Percentiles rank a stretch among this genome's conserved stretches.
Conservation (phyloP, 2,329 filamentous ascomycete species). For the Ceratocystis huliohia region DNA sequence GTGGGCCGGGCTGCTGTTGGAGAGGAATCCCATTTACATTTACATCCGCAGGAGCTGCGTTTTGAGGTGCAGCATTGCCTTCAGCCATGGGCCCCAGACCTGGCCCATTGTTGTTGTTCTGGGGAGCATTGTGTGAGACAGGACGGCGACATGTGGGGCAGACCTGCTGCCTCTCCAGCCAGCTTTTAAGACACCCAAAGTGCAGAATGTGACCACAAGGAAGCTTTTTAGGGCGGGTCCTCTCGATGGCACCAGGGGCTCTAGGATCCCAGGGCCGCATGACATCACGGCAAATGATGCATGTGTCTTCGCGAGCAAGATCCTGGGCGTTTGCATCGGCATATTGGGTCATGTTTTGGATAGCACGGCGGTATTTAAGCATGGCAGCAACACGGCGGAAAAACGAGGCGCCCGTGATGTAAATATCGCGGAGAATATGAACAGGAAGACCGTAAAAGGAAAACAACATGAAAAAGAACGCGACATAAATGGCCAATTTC, state of each 20-base stretch:
- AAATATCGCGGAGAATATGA: constrained; percentile 90
- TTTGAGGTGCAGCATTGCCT: constrained; percentile 23
- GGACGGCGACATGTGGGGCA: constrained; percentile 87
- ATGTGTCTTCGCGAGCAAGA: constrained; percentile 74
- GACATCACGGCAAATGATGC: constrained; percentile 93
- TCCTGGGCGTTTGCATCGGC: constrained; percentile 84
- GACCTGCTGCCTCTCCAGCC: constrained; percentile 93
- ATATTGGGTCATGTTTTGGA: constrained; percentile 88
- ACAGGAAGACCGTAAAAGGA: constrained; percentile 92
- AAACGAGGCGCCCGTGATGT: constrained; percentile 87
- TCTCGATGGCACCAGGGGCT: constrained; percentile 59
- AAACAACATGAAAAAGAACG: constrained; percentile 87
- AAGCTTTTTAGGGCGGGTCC: constrained; percentile 82
- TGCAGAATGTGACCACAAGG: constrained; percentile 94
- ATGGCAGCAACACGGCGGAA: constrained; percentile 80
- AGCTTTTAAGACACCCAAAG: constrained; percentile 86
- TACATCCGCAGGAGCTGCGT: constrained; percentile 22
- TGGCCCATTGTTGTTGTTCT: constrained; percentile 26
- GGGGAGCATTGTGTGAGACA: constrained; percentile 43
- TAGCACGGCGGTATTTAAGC: constrained; percentile 78
- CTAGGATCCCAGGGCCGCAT: constrained; percentile 66
- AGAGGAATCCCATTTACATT: constrained; percentile 24
- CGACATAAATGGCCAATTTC: constrained; percentile 77
- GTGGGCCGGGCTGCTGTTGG: constrained; percentile 17
- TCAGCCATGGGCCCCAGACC: constrained; percentile 23